These are phyloP conservation scores for Globisporangium apiculatum DNA, from an alignment of 352 stramenopile species.

Conservation along the genomic window DNA sequence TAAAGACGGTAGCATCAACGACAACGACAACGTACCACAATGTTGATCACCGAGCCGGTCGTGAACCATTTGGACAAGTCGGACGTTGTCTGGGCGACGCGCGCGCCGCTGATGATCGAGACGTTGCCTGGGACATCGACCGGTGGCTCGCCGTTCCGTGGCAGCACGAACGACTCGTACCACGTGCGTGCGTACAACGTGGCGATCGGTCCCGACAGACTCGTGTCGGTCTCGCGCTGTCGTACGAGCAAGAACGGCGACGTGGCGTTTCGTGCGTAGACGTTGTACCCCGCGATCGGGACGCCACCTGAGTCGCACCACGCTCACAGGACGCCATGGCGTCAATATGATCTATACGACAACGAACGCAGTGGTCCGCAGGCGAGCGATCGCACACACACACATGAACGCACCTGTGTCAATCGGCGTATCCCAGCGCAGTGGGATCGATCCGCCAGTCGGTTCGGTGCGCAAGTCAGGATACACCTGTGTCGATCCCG, in stretches of 20 bases:
- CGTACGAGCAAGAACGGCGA: constrained; percentile 24
- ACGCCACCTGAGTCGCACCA: constrained; percentile 17
- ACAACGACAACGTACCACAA: constrained; percentile 16
- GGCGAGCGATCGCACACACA: not conserved
- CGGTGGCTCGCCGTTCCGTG: constrained; percentile 16
- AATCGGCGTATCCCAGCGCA: constrained; percentile 35
- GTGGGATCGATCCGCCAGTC: constrained; percentile 48
- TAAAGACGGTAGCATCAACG: not conserved
- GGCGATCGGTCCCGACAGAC: constrained; percentile 14
- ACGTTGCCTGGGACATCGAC: constrained; percentile 23
- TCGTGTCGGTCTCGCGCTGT: constrained; percentile 4
- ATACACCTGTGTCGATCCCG: constrained; percentile 24
- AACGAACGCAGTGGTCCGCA: not conserved
- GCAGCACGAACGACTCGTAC: constrained; percentile 53
- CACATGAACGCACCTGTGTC: constrained; percentile 30
- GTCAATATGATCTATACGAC: not conserved
- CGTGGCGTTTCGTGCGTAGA: constrained; percentile 24
- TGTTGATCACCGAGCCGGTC: constrained; percentile 26
- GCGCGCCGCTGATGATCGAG: constrained; percentile 26
- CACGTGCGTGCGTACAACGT: constrained; percentile 26
- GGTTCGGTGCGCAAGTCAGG: constrained; percentile 10
- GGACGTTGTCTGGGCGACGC: constrained; percentile 22
- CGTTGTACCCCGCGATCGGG: constrained; percentile 25
- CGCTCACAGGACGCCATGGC: not conserved
- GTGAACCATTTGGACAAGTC: constrained; percentile 28